Conservation (phyloP, 768 basidiomycete species). For the Suillus sp. region DNA sequence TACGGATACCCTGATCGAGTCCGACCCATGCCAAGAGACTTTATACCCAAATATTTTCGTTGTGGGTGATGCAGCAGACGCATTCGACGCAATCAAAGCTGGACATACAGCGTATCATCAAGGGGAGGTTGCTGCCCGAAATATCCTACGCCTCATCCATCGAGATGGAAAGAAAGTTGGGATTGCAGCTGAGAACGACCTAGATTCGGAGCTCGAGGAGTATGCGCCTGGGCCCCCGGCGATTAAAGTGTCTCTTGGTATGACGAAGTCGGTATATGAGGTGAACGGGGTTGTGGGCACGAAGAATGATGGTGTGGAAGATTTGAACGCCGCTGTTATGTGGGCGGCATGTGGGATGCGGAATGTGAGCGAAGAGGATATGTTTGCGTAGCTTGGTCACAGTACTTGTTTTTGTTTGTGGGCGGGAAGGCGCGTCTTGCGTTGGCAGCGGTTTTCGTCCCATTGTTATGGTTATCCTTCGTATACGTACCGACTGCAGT, state of each 20-base stretch:
- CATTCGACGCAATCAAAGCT: constrained; percentile 63
- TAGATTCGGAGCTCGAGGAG: constrained; percentile 35
- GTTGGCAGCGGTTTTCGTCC: not conserved
- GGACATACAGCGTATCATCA: constrained; percentile 60
- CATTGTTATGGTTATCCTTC: not conserved
- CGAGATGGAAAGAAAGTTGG: constrained; percentile 18
- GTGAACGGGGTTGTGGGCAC: constrained; percentile 46
- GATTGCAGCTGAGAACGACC: not conserved
- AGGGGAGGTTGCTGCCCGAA: constrained; percentile 54
- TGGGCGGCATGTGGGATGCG: constrained; percentile 50
- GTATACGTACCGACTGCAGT: not conserved
- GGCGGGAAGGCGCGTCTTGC: too few species aligned
- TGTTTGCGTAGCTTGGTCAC: constrained; percentile 20
- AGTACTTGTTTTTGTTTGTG: not conserved
- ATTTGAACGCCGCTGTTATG: constrained; percentile 48
- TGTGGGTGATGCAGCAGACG: constrained; percentile 64
- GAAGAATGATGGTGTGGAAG: constrained; percentile 46
- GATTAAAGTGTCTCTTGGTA: constrained; percentile 65
- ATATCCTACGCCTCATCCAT: constrained; percentile 49
- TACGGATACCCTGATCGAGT: constrained; percentile 17
- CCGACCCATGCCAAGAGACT: constrained; percentile 17
- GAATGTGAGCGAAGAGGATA: constrained; percentile 37
- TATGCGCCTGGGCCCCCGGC: constrained; percentile 51
- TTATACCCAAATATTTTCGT: constrained; percentile 60
- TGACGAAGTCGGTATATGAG: constrained; percentile 52